Conservation (phyloP, 169 alveolate species). For the Cryptosporidium tyzzeri region DNA sequence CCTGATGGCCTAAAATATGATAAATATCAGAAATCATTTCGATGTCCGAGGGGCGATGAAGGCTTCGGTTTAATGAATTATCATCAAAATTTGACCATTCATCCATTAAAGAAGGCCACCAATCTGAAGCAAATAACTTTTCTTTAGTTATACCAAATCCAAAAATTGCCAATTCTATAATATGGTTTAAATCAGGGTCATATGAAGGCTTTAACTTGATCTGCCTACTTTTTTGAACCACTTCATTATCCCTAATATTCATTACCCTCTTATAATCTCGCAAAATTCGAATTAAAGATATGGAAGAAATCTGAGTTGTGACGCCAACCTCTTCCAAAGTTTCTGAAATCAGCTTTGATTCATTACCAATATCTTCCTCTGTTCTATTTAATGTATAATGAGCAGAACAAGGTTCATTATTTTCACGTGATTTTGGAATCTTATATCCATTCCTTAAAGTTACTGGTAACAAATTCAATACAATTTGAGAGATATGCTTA, state of each 20-base stretch:
- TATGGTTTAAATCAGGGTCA: conserved; percentile 18
- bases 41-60: background rate
- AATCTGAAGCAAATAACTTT: conserved; percentile 35
- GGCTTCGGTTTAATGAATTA: background rate
- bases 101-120: conserved; percentile 41
- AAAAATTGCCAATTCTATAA: conserved; percentile 24
- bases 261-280: conserved; percentile 9
- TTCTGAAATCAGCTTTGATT: conserved; percentile 29
- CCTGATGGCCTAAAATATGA: conserved; percentile 29
- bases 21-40: conserved; percentile 46
- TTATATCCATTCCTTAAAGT: conserved; percentile 64
- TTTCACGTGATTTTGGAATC: conserved; percentile 15
- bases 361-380: conserved; percentile 59
- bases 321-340: conserved; percentile 71
- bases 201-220: background rate
- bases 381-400: conserved; percentile 14
- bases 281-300: conserved; percentile 38
- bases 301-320: conserved; percentile 51
- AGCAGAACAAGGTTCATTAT: background rate
- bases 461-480: conserved; percentile 41
- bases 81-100: conserved; percentile 23
- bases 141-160: conserved; percentile 54
- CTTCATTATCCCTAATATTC: background rate
- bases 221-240: background rate
- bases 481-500: conserved; percentile 17